Conservation (phyloP, 2,329 filamentous ascomycete species). For the Hymenoscyphus fructigenus region DNA sequence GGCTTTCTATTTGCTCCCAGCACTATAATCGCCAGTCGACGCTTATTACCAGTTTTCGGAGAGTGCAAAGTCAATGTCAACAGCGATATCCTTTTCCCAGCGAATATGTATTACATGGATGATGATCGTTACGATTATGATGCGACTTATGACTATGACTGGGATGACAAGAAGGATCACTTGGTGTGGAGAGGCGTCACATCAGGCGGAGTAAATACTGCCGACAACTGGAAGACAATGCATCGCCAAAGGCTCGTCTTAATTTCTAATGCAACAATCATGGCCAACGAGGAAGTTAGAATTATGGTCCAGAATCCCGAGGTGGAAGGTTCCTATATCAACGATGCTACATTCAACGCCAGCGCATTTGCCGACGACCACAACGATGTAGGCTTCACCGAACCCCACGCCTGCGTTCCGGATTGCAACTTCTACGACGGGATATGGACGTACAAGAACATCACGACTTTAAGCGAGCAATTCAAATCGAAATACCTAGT, state of each 20-base stretch:
- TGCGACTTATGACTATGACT: constrained; percentile 52
- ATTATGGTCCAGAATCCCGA: constrained; percentile 37
- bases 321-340: constrained; percentile 42
- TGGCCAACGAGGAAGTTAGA: constrained; percentile 41
- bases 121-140: constrained; percentile 60
- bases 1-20: constrained; percentile 57
- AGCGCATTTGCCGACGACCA: constrained; percentile 35
- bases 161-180: constrained; percentile 55
- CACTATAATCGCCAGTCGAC: constrained; percentile 50
- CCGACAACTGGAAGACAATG: constrained; percentile 53
- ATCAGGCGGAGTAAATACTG: constrained; percentile 54
- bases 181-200: constrained; percentile 66
- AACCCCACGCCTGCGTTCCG: constrained; percentile 46
- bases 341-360: constrained; percentile 44
- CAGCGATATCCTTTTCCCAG: constrained; percentile 64
- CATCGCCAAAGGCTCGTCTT: constrained; percentile 58
- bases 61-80: constrained; percentile 63
- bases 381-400: constrained; percentile 40
- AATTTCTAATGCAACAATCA: constrained; percentile 52
- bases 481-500: constrained; percentile 67
- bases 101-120: constrained; percentile 61
- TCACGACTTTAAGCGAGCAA: constrained; percentile 56
- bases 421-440: constrained; percentile 47
- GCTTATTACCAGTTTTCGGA: constrained; percentile 60
- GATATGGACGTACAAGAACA: constrained; percentile 48